These are phyloP conservation scores for Eucalyptus grandis DNA, from an alignment of 345 rosid genomes.

Conservation along the genomic window DNA sequence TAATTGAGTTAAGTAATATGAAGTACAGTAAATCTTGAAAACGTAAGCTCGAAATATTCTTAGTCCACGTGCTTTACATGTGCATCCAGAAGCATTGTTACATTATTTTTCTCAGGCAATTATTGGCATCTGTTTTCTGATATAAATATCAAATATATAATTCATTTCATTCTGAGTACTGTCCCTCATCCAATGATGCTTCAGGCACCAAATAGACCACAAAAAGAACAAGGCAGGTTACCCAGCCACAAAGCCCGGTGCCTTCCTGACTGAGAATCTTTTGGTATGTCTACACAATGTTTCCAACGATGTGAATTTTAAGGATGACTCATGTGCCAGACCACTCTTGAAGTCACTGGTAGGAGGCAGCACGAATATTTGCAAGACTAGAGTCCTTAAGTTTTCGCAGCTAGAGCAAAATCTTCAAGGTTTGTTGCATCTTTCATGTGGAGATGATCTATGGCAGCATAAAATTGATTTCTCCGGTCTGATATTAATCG, in stretches of 20 bases:
- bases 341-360: constrained; percentile 64
- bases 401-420: constrained; percentile 38
- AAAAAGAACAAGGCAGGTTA: constrained; percentile 47
- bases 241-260: constrained; percentile 18
- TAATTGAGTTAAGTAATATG: not conserved
- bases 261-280: constrained; percentile 25
- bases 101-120: not conserved
- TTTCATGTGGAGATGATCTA: not conserved
- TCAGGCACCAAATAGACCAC: constrained; percentile 65
- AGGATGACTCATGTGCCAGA: constrained; percentile 28
- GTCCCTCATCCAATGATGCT: not conserved
- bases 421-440: constrained; percentile 48
- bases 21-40: not conserved
- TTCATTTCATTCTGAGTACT: not conserved
- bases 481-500: not conserved
- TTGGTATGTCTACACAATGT: constrained; percentile 20
- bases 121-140: not conserved
- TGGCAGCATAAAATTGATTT: not conserved
- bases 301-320: constrained; percentile 46
- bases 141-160: not conserved
- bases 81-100: not conserved
- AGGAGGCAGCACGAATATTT: constrained; percentile 67
- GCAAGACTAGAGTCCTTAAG: constrained; percentile 64
- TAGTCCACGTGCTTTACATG: not conserved
- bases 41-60: not conserved